These are phyloP conservation scores for Psidium guajava DNA, from an alignment of 345 rosid genomes.

Conservation along the genomic window DNA sequence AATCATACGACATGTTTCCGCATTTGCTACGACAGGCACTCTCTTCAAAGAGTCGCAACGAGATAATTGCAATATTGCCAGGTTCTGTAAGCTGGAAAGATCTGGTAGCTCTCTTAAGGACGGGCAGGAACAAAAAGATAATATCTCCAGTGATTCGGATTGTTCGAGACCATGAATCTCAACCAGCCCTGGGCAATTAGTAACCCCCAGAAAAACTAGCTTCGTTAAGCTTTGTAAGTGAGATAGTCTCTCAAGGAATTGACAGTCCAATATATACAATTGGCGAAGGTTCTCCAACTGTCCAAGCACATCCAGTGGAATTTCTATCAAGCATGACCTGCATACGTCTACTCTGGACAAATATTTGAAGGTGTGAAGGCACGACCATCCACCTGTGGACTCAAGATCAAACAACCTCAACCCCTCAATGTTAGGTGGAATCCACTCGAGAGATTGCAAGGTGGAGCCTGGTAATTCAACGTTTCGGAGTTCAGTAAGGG, in stretches of 20 bases:
- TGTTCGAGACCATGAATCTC: background rate
- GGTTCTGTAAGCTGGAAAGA: background rate
- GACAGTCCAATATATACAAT: background rate
- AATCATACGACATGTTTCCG: background rate
- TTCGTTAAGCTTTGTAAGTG: background rate
- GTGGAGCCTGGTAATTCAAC: background rate
- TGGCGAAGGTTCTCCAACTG: background rate
- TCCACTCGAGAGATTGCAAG: background rate
- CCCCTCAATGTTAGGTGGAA: background rate
- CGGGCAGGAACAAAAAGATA: background rate
- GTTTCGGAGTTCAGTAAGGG: background rate
- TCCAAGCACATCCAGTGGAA: background rate
- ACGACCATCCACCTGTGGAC: background rate
- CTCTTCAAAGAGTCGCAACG: background rate
- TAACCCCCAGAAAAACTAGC: background rate
- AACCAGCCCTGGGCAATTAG: background rate
- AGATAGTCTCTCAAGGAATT: background rate
- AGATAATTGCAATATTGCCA: background rate
- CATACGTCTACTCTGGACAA: background rate
- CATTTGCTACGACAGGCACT: background rate
- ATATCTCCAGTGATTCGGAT: background rate
- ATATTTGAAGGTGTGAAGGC: background rate
- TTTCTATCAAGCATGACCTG: background rate
- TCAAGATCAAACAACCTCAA: background rate
- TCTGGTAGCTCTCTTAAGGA: background rate